Evolutionary conservation across 2,329 filamentous ascomycete species (phyloP).

Genomic region (Fusarium anthophilum): DNA sequence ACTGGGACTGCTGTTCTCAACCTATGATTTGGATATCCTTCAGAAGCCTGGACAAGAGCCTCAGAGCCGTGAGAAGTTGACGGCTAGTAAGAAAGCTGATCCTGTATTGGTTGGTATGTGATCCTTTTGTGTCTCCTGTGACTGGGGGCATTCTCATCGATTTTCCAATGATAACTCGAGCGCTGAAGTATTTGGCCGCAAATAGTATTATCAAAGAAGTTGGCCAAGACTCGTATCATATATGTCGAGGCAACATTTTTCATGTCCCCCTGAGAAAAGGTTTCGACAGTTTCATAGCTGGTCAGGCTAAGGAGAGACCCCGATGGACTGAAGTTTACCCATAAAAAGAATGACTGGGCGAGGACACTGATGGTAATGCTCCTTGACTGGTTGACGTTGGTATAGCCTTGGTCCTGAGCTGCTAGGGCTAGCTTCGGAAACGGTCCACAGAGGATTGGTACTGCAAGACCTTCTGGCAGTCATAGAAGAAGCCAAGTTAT

Average conservation of each 20-base stretch:
- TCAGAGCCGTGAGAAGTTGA: slow-evolving; percentile 5
- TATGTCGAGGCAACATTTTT: slow-evolving; percentile 9
- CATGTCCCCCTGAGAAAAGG: slow-evolving; percentile 39
- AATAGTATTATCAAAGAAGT: slow-evolving; percentile 21
- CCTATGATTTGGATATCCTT: slow-evolving; percentile 30
- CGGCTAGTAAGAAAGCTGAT: slow-evolving; percentile 13
- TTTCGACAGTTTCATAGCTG: slow-evolving; percentile 50
- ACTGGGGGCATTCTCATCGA: neutral
- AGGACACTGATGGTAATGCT: neutral
- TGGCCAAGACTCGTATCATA: neutral
- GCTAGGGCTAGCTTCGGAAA: neutral
- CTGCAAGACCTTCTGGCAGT: slow-evolving; percentile 18
- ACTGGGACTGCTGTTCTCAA: slow-evolving; percentile 20
- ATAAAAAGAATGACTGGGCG: slow-evolving; percentile 5
- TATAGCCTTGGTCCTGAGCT: slow-evolving; percentile 15
- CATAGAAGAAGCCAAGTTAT: slow-evolving; percentile 10
- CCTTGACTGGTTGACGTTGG: slow-evolving; percentile 27
- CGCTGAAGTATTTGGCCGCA: slow-evolving; percentile 11
- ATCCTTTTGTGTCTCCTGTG: neutral
- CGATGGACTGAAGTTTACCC: slow-evolving; percentile 43
- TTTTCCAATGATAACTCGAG: neutral
- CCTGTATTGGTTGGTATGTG: slow-evolving; percentile 8
- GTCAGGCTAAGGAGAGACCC: slow-evolving; percentile 45
- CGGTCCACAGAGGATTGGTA: neutral
- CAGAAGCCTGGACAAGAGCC: slow-evolving; percentile 17